Base-by-base conservation (phyloP, 2,329 filamentous ascomycete genomes). In the Orbilia blumenaviensis region DNA sequence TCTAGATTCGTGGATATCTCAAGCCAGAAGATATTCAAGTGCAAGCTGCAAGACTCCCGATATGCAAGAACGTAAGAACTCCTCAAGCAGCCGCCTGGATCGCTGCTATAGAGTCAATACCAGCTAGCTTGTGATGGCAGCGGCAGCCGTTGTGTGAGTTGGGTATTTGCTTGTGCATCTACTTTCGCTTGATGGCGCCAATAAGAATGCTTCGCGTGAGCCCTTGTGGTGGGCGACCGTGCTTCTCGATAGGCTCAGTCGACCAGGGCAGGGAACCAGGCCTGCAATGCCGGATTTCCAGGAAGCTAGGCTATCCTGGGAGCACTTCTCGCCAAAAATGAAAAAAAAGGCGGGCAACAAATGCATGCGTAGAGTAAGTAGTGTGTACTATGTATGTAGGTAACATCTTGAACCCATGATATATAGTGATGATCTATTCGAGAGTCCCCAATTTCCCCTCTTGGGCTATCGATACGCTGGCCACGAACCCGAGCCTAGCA, bases 51-150 rank as follows among this genome's bases (percentile, higher is more conserved):
- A n/a, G n/a, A n/a, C n/a, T n/a, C n/a, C n/a, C n/a, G 41, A 34
- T 46, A 48, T 29, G 25, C 34, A 61, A 36, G 21, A 61, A 42
- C n/a, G 36, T n/a, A 46, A 16, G 36, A 62, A 54, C 52, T 25
- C 32, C 32, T 56, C 29, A 60, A 27, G 44, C 41, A 25, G 14
- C 48, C 29, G 10, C 50, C 9, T 21, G 18, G 4, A 18, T 38
- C 52, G 44, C 58, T 46, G 41, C 34, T 36, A 56, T 36, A n/a
- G n/a, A n/a, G n/a, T n/a, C n/a, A n/a, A n/a, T n/a, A n/a, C n/a
- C n/a, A n/a, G n/a, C n/a, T n/a, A n/a, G n/a, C 56, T 62, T 74
- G 62, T 67, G 69, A 67, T 67, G 62, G 69, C 62, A 54, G 62
- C 62, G 62, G 61, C 42, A 42, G 52, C 69, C 62, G 69, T 74